A percentile compares a stretch with the other conserved stretches of the same genome.
Evolutionary conservation across 2,329 filamentous ascomycete genomes (phyloP).

Genomic region (Botrytis deweyae): DNA sequence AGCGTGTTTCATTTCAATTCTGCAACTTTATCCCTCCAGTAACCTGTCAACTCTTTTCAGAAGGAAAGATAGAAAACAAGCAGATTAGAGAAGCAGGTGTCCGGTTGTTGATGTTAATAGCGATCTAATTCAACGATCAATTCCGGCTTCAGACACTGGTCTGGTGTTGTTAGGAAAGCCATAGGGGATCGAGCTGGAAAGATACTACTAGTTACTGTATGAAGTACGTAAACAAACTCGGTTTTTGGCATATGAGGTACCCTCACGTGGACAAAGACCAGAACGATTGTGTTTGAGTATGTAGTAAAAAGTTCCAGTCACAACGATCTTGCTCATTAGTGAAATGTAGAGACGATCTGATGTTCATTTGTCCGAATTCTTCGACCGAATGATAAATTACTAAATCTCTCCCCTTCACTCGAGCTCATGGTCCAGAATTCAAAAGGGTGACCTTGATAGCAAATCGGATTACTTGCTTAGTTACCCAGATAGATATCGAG

Average conservation of each 20-base stretch:
- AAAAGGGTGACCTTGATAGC: no score
- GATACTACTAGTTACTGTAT: background rate
- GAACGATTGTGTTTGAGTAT: background rate
- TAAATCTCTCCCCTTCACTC: background rate
- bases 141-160: background rate
- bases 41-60: background rate
- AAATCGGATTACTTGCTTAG: background rate
- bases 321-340: background rate
- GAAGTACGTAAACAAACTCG: background rate
- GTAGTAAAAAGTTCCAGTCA: background rate
- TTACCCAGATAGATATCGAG: background rate
- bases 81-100: background rate
- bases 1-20: background rate
- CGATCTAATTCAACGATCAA: background rate
- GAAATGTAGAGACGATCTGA: background rate
- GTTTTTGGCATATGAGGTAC: background rate
- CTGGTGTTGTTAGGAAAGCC: background rate
- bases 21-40: background rate
- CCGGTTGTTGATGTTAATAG: background rate
- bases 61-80: background rate
- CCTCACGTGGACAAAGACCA: background rate
- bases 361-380: background rate
- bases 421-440: background rate
- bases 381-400: background rate
- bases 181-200: background rate